A percentile compares a stretch with the other conserved stretches of the same genome.
Evolutionary conservation across 176 grass and related monocot species (phyloP).

Genomic region (Tillandsia leiboldiana): DNA sequence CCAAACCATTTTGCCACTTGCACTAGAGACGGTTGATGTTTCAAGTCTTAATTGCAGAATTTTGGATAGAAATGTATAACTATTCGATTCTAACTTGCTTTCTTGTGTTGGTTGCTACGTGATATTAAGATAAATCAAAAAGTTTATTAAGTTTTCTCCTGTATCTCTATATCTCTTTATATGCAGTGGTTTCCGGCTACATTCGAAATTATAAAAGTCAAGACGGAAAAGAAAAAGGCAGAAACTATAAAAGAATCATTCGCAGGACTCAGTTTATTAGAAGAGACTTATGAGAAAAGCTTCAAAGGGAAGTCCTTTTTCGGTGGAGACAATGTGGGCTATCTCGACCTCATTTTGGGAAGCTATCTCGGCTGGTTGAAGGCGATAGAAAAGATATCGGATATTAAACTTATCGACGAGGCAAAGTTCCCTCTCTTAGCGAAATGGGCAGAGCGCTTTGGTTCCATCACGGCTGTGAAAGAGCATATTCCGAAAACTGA

Average conservation of each 20-base stretch:
- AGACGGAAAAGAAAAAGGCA: slow-evolving; percentile 23
- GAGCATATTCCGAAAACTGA: no score
- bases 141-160: no score
- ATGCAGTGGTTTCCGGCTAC: not conserved
- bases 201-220: not conserved
- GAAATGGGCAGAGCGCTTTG: slow-evolving; percentile 45
- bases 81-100: no score
- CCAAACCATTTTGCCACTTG: no score
- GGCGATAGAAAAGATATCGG: slow-evolving; percentile 16
- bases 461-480: not conserved
- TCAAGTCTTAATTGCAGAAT: no score
- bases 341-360: slow-evolving; percentile 50
- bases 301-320: slow-evolving; percentile 35
- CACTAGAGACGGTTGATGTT: no score
- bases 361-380: slow-evolving; percentile 41
- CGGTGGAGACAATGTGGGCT: slow-evolving; percentile 46
- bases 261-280: slow-evolving; percentile 30
- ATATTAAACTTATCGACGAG: slow-evolving; percentile 32
- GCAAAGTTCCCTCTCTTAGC: slow-evolving; percentile 33
- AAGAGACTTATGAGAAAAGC: slow-evolving; percentile 25
- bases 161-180: no score
- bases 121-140: no score
- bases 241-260: slow-evolving; percentile 4
- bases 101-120: no score
- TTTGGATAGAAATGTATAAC: no score